Evolutionary conservation across 2,329 filamentous ascomycete genomes (phyloP).

Genomic region (Phialophora verrucosa): DNA sequence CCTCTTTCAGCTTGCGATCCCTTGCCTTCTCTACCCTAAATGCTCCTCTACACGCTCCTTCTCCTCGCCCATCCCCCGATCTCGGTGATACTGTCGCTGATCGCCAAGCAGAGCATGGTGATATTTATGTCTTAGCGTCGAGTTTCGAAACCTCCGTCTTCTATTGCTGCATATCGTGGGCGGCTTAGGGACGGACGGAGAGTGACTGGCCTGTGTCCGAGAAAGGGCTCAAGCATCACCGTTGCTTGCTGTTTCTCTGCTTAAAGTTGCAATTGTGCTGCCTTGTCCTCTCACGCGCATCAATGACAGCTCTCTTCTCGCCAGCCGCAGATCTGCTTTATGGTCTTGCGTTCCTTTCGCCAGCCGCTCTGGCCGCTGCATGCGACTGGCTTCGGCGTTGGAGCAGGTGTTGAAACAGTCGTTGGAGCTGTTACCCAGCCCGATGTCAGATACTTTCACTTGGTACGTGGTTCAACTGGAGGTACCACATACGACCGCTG

Average conservation of each 20-base stretch:
- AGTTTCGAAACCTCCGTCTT: neutral
- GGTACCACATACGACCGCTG: neutral
- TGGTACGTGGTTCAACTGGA: neutral
- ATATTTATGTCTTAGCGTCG: conserved; percentile 2
- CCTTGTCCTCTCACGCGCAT: neutral
- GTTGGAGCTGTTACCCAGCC: neutral
- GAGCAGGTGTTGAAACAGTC: no score
- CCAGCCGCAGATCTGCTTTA: neutral
- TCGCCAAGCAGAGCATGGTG: neutral
- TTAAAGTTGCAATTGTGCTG: neutral
- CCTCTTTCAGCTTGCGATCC: neutral
- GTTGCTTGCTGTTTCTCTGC: neutral
- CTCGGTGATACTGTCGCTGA: neutral
- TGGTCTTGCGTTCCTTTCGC: neutral
- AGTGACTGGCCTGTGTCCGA: neutral
- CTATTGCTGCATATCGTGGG: neutral
- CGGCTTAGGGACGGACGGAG: neutral
- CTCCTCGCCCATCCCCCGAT: neutral
- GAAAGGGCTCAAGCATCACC: neutral
- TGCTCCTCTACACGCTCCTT: neutral
- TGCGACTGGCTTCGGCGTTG: neutral
- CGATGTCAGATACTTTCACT: neutral
- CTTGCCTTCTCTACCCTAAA: neutral
- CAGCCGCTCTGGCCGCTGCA: neutral
- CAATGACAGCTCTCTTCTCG: neutral